phyloP scores from a whole-genome alignment of 2,329 filamentous ascomycete genomes.

The Chalaropsis ovoidea region DNA sequence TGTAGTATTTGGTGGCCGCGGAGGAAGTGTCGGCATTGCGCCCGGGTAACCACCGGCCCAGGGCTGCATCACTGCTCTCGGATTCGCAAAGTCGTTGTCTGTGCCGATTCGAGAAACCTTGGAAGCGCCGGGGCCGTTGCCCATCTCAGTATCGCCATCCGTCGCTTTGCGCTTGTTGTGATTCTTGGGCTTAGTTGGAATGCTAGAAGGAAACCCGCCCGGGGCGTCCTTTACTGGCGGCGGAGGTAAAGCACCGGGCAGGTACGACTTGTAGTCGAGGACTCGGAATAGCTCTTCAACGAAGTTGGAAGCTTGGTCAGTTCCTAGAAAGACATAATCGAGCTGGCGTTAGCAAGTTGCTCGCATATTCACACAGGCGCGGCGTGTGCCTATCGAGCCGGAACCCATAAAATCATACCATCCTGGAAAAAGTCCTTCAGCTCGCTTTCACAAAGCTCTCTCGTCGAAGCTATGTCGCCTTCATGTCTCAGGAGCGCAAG shows the following conservation, averaged over 20 bases:
- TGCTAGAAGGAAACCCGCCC: conserved; percentile 1
- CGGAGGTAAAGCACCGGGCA: conserved; percentile 40
- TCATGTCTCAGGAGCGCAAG: conserved; percentile 59
- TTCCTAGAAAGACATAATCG: background rate
- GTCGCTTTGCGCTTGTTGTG: conserved; percentile 16
- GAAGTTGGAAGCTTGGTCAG: conserved; percentile 15
- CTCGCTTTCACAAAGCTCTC: conserved; percentile 58
- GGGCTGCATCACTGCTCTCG: conserved; percentile 7
- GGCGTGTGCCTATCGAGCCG: conserved; percentile 34
- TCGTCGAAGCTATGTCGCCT: conserved; percentile 53
- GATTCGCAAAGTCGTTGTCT: conserved; percentile 13
- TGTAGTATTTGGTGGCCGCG: background rate
- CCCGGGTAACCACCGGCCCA: conserved; percentile 14
- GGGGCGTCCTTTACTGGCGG: conserved; percentile 23
- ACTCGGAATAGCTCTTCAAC: conserved; percentile 52
- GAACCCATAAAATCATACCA: conserved; percentile 32
- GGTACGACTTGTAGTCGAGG: conserved; percentile 46
- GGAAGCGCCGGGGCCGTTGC: background rate
- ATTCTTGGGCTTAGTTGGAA: conserved; percentile 20
- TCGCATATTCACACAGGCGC: background rate
- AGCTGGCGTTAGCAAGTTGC: conserved; percentile 23
- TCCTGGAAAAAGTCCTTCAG: conserved; percentile 67
- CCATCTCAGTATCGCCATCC: conserved; percentile 1
- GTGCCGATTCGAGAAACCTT: conserved; percentile 12
- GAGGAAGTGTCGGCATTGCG: background rate